phyloP scores from a whole-genome alignment of 306 rosid genomes.

The Pyrus communis region DNA sequence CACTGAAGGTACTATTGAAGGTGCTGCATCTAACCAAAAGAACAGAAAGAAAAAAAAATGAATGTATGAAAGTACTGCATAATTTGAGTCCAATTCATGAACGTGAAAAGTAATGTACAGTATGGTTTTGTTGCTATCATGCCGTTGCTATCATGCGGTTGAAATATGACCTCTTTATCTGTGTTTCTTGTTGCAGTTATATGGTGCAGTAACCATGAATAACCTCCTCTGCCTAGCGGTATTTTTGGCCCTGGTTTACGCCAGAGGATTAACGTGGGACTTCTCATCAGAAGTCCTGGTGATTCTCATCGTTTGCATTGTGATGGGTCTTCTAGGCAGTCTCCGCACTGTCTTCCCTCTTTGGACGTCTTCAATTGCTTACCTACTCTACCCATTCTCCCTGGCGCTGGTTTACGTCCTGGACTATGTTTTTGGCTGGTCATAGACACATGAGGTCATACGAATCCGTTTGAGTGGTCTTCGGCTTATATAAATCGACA shows the following conservation, averaged over 20 bases:
- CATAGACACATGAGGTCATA: slow-evolving; percentile 25
- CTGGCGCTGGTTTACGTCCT: slow-evolving; percentile 80
- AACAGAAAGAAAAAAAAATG: too few relatives aligned
- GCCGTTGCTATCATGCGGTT: background rate
- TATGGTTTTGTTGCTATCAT: too few relatives aligned
- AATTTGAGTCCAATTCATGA: too few relatives aligned
- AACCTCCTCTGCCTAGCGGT: slow-evolving; percentile 87
- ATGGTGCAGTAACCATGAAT: slow-evolving; percentile 91
- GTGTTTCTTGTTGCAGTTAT: slow-evolving; percentile 50
- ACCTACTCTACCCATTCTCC: slow-evolving; percentile 83
- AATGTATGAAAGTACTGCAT: too few relatives aligned
- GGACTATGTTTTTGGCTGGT: slow-evolving; percentile 88
- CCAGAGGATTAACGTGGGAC: slow-evolving; percentile 82
- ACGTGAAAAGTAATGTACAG: too few relatives aligned
- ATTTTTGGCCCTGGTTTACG: slow-evolving; percentile 82
- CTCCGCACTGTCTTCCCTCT: slow-evolving; percentile 83
- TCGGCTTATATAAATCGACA: background rate
- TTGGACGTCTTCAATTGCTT: slow-evolving; percentile 71
- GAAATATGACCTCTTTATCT: background rate
- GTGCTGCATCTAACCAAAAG: too few relatives aligned
- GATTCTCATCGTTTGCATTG: slow-evolving; percentile 61
- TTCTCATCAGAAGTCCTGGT: slow-evolving; percentile 89
- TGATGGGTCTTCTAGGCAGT: slow-evolving; percentile 75
- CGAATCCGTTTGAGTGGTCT: background rate
- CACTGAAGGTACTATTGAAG: too few relatives aligned